These are phyloP conservation scores for Camelina sativa DNA, from an alignment of 345 rosid species.

Conservation along the genomic window DNA sequence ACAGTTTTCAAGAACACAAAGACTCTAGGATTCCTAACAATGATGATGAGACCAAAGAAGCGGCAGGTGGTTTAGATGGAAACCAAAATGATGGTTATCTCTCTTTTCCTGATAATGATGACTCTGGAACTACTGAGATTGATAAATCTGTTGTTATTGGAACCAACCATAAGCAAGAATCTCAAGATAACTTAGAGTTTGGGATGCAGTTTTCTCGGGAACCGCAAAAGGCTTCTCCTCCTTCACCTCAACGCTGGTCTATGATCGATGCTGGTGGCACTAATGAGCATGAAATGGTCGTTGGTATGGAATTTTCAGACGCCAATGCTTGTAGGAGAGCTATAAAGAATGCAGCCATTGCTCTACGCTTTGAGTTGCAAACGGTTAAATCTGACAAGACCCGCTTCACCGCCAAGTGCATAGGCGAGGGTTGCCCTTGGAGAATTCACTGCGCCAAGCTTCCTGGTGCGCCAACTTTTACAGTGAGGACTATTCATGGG, in stretches of 20 bases:
- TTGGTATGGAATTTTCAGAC: slow-evolving; percentile 88
- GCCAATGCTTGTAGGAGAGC: slow-evolving; percentile 92
- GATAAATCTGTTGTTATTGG: background rate
- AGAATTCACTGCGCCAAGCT: slow-evolving; percentile 91
- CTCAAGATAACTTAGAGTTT: slow-evolving; percentile 45
- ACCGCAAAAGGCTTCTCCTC: slow-evolving; percentile 40
- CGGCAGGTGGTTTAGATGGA: slow-evolving; percentile 33
- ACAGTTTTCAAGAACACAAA: slow-evolving; percentile 28
- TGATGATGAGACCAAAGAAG: slow-evolving; percentile 23
- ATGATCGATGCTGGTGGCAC: slow-evolving; percentile 9
- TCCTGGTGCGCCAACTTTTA: slow-evolving; percentile 78
- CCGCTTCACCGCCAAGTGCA: slow-evolving; percentile 92
- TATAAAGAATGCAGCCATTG: slow-evolving; percentile 68
- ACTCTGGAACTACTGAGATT: slow-evolving; percentile 28
- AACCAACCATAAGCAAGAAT: slow-evolving; percentile 20
- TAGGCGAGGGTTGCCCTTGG: slow-evolving; percentile 87
- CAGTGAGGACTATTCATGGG: slow-evolving; percentile 78
- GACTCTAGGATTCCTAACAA: slow-evolving; percentile 18
- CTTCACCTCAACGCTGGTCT: slow-evolving; percentile 54
- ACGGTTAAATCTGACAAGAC: slow-evolving; percentile 89
- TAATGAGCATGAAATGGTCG: slow-evolving; percentile 52
- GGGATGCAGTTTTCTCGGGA: slow-evolving; percentile 51
- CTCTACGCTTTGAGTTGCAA: slow-evolving; percentile 86
- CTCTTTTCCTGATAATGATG: slow-evolving; percentile 24
- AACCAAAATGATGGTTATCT: slow-evolving; percentile 24